Base-by-base conservation (phyloP, 1,139 yeast genomes). In the Blastobotrys ciferrii region DNA sequence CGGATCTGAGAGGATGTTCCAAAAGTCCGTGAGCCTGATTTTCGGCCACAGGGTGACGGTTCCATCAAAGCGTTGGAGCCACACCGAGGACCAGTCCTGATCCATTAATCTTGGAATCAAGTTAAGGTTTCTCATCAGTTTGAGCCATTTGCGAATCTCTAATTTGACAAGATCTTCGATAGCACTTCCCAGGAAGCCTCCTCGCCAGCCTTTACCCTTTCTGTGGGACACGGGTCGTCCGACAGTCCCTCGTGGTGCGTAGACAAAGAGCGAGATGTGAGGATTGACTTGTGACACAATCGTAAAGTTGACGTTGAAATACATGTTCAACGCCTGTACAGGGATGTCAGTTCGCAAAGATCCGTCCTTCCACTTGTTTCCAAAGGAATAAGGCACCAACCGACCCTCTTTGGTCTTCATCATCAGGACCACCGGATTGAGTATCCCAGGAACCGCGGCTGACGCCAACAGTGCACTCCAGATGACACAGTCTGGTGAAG, bases 221-320 rank as follows among this genome's bases (percentile, higher is more conserved):
- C 84, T 66, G 52, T 84, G 75, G 0, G 86, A 77, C 13, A 86
- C 87, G 0, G 95, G 95, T 48, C 85, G 72, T 0, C 95, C 95
- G 20, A 85, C 87, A 0, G 88, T 80, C 1, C 95, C 95, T 57
- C 84, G 77, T 14, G 92, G 89, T 2, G 91, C 86, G 63, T 80
- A 86, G 58, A 82, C 83, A 66, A 86, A 86, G 32, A 86, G 71
- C 49, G 85, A 77, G 41, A 86, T 84, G 63, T 86, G 95, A 0
- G 95, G 94, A 62, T 86, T 86, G 7, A 85, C 92, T 65, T 86
- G 95, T 4, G 89, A 82, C 25, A 86, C 94, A 46, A 86, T 74
- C 2, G 88, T 75, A 62, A 83, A 86, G 61, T 81, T 84, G 36
- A 83, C 91, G 59, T 86, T 84, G 66, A 82, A 86, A 65, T 83